These are phyloP conservation scores for Allium sativum DNA, from an alignment of 106 monocot species.

Conservation along the genomic window DNA sequence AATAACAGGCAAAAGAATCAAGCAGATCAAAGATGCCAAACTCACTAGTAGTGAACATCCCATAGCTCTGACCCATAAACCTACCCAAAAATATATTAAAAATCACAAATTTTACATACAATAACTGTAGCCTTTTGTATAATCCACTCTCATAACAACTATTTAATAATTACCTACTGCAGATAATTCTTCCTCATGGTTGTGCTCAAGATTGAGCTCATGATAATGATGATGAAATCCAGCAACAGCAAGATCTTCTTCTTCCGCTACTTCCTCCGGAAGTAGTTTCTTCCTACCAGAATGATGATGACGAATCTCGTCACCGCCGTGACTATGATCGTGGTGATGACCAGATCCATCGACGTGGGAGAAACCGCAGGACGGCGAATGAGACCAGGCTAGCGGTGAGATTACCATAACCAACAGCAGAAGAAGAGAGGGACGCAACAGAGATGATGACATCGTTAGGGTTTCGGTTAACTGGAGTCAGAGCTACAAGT, in stretches of 20 bases:
- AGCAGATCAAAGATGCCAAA: conserved; percentile 62
- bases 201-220: conserved; percentile 16
- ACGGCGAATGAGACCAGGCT: conserved; percentile 1
- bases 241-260: conserved; percentile 69
- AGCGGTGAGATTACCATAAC: conserved; percentile 1
- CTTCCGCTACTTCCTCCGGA: conserved; percentile 88
- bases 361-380: conserved; percentile 34
- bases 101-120: not conserved
- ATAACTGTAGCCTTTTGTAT: too few relatives aligned
- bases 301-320: conserved; percentile 21
- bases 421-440: conserved; percentile 16
- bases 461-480: not conserved
- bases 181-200: conserved; percentile 12
- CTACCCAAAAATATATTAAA: conserved; percentile 15
- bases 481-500: conserved; percentile 26
- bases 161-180: conserved; percentile 22
- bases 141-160: too few relatives aligned
- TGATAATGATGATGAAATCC: conserved; percentile 20
- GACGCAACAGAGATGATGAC: not conserved
- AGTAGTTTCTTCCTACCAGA: conserved; percentile 25
- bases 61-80: conserved; percentile 76
- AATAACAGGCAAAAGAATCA: conserved; percentile 38
- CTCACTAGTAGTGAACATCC: conserved; percentile 97
- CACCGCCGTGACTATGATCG: conserved; percentile 13
- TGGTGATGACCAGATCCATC: conserved; percentile 14